phyloP scores from a whole-genome alignment of 1,139 yeast genomes.

The Debaryomyces nepalensis region DNA sequence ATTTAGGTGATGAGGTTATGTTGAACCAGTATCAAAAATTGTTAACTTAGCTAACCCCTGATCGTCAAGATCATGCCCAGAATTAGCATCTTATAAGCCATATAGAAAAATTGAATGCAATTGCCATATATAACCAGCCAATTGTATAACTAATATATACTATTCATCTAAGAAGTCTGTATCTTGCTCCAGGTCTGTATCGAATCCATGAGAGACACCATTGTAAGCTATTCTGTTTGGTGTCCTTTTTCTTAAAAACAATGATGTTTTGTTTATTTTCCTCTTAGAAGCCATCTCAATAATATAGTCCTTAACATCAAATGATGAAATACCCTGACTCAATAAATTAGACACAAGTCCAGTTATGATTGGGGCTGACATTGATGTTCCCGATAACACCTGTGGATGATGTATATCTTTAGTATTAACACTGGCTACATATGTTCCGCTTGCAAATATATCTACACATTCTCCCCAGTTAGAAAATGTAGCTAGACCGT shows the following conservation, averaged over 20 bases:
- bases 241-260: constrained; percentile 36
- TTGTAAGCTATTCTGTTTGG: constrained; percentile 47
- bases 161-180: constrained; percentile 15
- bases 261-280: constrained; percentile 39
- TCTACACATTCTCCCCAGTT: constrained; percentile 92
- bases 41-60: too few species aligned
- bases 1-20: constrained; percentile 3
- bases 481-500: constrained; percentile 71
- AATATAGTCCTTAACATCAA: constrained; percentile 43
- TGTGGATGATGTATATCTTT: constrained; percentile 33
- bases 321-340: constrained; percentile 58
- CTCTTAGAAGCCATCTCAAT: constrained; percentile 40
- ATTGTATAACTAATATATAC: constrained; percentile 1
- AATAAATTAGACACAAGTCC: constrained; percentile 70
- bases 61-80: too few species aligned
- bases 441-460: constrained; percentile 79
- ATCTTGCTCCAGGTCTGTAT: constrained; percentile 20
- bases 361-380: constrained; percentile 82
- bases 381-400: constrained; percentile 79
- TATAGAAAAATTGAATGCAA: too few species aligned
- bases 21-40: constrained; percentile 12
- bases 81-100: too few species aligned
- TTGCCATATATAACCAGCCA: too few species aligned
- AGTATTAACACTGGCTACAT: constrained; percentile 54
- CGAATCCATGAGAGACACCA: constrained; percentile 25